phyloP scores from a whole-genome alignment of 371 early-diverging fungal species.

The Mortierella sp. region DNA sequence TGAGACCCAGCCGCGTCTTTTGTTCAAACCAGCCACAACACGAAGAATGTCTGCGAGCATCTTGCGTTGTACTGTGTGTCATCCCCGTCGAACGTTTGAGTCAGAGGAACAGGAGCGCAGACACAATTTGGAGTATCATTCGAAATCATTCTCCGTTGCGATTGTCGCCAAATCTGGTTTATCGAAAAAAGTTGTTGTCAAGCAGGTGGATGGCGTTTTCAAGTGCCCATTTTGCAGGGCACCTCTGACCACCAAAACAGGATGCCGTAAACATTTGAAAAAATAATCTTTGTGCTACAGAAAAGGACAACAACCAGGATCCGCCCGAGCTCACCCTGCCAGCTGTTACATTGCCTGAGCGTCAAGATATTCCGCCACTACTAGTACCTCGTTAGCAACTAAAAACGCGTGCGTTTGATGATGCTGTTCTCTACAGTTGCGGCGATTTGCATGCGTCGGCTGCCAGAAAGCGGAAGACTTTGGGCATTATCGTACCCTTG shows the following conservation, averaged over 20 bases:
- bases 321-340: neutral
- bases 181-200: no score
- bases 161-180: no score
- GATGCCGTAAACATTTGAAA: no score
- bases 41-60: constrained; percentile 10
- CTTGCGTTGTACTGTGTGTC: constrained; percentile 6
- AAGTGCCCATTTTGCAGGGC: no score
- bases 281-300: no score
- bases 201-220: no score
- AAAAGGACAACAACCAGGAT: no score
- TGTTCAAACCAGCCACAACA: neutral
- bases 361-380: neutral
- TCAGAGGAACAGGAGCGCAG: constrained; percentile 3
- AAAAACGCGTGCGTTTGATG: neutral
- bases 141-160: no score
- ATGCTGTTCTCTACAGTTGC: neutral
- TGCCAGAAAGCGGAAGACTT: neutral
- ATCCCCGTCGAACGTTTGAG: constrained; percentile 11
- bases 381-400: neutral
- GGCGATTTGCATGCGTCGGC: neutral
- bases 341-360: neutral
- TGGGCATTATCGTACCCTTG: neutral
- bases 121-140: neutral
- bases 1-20: no score
- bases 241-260: no score